Percentiles rank a stretch among this genome's conserved stretches.
phyloP scores from a whole-genome alignment of 768 basidiomycete genomes.

The Collybia mongolica region DNA sequence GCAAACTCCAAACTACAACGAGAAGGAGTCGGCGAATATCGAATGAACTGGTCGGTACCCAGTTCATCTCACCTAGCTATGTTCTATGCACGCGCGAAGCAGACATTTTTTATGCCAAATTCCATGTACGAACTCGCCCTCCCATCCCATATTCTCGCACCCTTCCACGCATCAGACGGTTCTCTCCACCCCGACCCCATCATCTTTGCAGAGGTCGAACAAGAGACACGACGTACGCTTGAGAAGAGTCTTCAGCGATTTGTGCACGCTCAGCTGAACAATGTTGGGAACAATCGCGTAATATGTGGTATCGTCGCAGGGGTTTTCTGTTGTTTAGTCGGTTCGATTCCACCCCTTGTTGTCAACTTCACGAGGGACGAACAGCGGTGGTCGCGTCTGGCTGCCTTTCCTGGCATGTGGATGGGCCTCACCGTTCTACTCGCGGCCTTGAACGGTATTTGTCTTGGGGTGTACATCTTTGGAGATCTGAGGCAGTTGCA shows the following conservation, averaged over 20 bases:
- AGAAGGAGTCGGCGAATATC: conserved; percentile 27
- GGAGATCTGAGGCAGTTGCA: conserved; percentile 78
- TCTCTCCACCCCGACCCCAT: conserved; percentile 63
- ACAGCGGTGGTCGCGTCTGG: conserved; percentile 56
- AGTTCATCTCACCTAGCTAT: conserved; percentile 58
- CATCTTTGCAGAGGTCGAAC: conserved; percentile 57
- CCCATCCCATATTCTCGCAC: conserved; percentile 61
- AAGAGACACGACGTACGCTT: conserved; percentile 58
- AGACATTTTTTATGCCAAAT: conserved; percentile 76
- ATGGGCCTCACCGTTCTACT: conserved; percentile 62
- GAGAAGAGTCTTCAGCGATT: conserved; percentile 65
- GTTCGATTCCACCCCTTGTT: conserved; percentile 46
- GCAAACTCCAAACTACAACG: conserved; percentile 31
- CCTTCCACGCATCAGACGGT: conserved; percentile 45
- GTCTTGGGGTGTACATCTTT: conserved; percentile 76
- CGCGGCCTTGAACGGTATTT: conserved; percentile 69
- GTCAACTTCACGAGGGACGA: conserved; percentile 44
- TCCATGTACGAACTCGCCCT: conserved; percentile 73
- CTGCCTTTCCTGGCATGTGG: conserved; percentile 69
- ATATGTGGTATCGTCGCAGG: conserved; percentile 71
- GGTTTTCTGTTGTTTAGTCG: conserved; percentile 42
- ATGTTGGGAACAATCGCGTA: conserved; percentile 69
- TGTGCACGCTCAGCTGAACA: conserved; percentile 66
- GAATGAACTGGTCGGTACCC: conserved; percentile 36
- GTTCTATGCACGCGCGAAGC: conserved; percentile 78